Evolutionary conservation across 2,329 filamentous ascomycete species (phyloP), one percentile per base, ranked within the genome.

Genomic region (Microdochium paspali): DNA sequence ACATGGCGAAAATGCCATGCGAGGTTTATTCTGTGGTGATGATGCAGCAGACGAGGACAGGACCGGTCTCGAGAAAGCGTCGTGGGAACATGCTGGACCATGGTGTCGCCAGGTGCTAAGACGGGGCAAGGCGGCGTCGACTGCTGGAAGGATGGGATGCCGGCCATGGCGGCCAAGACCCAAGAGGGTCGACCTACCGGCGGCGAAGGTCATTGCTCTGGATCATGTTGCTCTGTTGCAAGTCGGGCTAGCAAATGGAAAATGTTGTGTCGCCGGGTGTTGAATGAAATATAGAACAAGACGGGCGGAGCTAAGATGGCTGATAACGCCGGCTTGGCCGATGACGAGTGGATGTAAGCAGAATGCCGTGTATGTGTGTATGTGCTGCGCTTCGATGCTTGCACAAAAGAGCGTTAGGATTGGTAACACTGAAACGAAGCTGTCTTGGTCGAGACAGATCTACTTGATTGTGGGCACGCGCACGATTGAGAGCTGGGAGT

Each of bases 171-270:
- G 58, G 26, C 55, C 54, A 50, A 55, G 56, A 54, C 61, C 60
- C 46, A 61, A 53, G 51, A 59, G 50, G 46, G 53, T 56, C 51
- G 61, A 54, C 55, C 60, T 63, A 64, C 35, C 35, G 35, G 54
- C 61, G 53, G 56, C 40, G 45, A 49, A 54, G 52, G 58, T 58
- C 61, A 64, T 64, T 49, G 56, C 53, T 47, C 44, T 47, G 49
- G 49, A 48, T 61, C 61, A 63, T 63, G 53, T 44, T 62, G 57
- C 52, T 40, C 45, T 53, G 28, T 24, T 43, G 51, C 35, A 18
- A 6, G 35, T 20, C 35, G 35, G 6, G 35, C 18, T 18, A 20
- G 35, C 18, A 12, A 20, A 21, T 9, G 23, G 35, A 21, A 7
- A 40, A 9, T 21, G 35, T 21, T 40, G 15, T 20, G 12, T 40